Evolutionary conservation across 805 yeast genomes (phyloP).

Genomic region (Tetrapisispora phaffii): DNA sequence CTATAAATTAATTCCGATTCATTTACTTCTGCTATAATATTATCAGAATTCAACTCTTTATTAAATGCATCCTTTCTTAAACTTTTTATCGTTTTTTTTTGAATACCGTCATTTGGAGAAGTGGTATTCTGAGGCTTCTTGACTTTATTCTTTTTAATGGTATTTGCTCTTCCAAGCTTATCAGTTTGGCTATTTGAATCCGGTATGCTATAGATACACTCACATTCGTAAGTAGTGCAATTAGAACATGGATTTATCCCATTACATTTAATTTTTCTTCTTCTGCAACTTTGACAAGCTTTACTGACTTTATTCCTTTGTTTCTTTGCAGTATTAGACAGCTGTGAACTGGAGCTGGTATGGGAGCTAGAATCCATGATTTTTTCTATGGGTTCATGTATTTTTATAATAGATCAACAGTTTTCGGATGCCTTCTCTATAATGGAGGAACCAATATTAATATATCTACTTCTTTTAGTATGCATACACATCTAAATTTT

Average conservation of each 20-base stretch:
- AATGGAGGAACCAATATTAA: too few relatives aligned
- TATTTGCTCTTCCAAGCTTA: background rate
- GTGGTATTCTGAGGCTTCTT: background rate
- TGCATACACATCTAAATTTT: too few relatives aligned
- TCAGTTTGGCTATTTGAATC: background rate
- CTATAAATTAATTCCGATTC: background rate
- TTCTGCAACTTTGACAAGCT: constrained; percentile 28
- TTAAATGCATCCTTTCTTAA: background rate
- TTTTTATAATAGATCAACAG: too few relatives aligned
- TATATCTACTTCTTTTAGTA: too few relatives aligned
- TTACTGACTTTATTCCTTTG: constrained; percentile 12
- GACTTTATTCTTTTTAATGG: background rate
- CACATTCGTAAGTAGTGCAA: constrained; percentile 26
- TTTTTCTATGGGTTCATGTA: too few relatives aligned
- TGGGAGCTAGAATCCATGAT: too few relatives aligned
- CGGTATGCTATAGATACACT: constrained; percentile 13
- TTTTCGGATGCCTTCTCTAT: too few relatives aligned
- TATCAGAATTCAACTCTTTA: too few relatives aligned
- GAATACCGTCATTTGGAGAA: background rate
- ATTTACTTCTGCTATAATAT: too few relatives aligned
- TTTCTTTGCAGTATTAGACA: too few relatives aligned
- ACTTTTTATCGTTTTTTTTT: too few relatives aligned
- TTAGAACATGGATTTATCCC: constrained; percentile 26
- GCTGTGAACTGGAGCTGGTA: too few relatives aligned
- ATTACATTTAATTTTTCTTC: constrained; percentile 28